phyloP scores from a whole-genome alignment of 2,329 filamentous ascomycete genomes.

The Monosporascus cannonballus region DNA sequence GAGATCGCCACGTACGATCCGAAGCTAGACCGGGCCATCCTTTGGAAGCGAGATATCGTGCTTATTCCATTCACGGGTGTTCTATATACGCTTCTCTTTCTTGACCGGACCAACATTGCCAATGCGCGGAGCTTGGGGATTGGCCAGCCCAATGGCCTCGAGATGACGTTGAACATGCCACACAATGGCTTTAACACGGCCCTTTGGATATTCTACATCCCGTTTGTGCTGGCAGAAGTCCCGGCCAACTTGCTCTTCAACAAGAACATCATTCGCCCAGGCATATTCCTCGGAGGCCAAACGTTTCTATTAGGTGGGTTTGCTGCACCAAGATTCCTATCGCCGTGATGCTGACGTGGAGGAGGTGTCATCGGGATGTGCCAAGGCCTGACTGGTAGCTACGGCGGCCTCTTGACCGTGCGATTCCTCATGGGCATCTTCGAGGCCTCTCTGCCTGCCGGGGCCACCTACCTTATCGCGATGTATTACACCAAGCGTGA shows the following conservation, averaged over 20 bases:
- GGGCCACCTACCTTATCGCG: constrained; percentile 24
- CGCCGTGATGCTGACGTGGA: constrained; percentile 4
- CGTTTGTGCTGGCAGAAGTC: constrained; percentile 38
- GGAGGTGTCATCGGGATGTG: constrained; percentile 35
- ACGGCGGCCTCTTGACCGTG: constrained; percentile 27
- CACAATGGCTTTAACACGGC: constrained; percentile 35
- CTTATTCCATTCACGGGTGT: constrained; percentile 22
- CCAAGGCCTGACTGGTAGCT: constrained; percentile 33
- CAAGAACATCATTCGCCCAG: constrained; percentile 30
- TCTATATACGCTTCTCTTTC: constrained; percentile 22
- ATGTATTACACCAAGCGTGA: constrained; percentile 22
- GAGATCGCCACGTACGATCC: constrained; percentile 5
- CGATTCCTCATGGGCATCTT: constrained; percentile 70
- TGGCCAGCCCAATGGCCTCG: constrained; percentile 31
- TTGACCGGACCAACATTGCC: constrained; percentile 31
- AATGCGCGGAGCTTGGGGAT: constrained; percentile 32
- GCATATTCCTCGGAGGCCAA: constrained; percentile 30
- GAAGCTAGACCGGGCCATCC: constrained; percentile 13
- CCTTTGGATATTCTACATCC: constrained; percentile 38
- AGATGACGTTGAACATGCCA: constrained; percentile 35
- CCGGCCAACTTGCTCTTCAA: constrained; percentile 41
- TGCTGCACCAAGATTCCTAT: constrained; percentile 1
- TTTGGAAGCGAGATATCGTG: constrained; percentile 22
- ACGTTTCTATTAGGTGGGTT: constrained; percentile 34
- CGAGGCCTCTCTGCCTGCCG: constrained; percentile 40